Percentiles rank a stretch among this genome's conserved stretches.
Conservation (phyloP, 148 eudicot genomes). For the Hydrangea macrophylla region DNA sequence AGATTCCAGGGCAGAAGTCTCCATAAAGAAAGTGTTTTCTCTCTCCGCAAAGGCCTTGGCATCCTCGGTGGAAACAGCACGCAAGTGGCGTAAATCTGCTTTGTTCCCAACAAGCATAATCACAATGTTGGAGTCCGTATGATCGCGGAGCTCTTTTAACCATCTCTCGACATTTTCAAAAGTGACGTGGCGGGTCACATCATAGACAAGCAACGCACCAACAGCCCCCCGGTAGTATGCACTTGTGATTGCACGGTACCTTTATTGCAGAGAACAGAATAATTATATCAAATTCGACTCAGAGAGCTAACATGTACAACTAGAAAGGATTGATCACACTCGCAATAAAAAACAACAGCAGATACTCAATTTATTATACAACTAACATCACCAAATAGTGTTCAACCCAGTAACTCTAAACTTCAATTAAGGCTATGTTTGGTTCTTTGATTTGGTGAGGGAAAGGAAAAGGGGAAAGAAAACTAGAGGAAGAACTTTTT, state of each 20-base stretch:
- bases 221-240: constrained; percentile 58
- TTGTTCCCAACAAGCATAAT: constrained; percentile 54
- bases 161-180: constrained; percentile 51
- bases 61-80: constrained; percentile 46
- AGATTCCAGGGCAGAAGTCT: constrained; percentile 50
- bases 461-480: no score
- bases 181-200: constrained; percentile 44
- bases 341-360: background rate
- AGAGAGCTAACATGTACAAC: background rate
- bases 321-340: constrained; percentile 6
- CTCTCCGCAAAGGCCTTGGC: constrained; percentile 43
- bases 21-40: constrained; percentile 44
- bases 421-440: no score
- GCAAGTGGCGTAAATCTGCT: constrained; percentile 48
- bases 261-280: constrained; percentile 3
- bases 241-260: constrained; percentile 56
- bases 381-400: background rate
- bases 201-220: constrained; percentile 50
- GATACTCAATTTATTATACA: background rate
- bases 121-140: constrained; percentile 42
- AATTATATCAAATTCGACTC: background rate
- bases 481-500: no score
- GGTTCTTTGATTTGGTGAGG: no score
- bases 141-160: constrained; percentile 51
- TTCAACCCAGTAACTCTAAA: background rate